These are phyloP conservation scores for Vitis hybrid DNA, from an alignment of 177 flowering plant species.

Conservation along the genomic window DNA sequence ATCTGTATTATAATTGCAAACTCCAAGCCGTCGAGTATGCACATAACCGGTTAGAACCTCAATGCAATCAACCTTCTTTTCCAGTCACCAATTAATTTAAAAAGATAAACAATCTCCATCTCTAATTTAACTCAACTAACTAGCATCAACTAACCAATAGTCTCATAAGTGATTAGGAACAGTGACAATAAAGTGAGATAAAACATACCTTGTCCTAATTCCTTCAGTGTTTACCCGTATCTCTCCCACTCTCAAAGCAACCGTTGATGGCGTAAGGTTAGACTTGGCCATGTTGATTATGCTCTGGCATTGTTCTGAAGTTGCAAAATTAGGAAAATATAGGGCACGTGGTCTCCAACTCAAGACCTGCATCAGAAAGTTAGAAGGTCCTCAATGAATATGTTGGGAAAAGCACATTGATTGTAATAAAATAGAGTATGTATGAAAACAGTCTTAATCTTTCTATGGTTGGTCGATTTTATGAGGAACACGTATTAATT, in stretches of 20 bases:
- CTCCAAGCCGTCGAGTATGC: too few species aligned
- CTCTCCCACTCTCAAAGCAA: conserved; percentile 83
- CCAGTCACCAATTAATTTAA: too few species aligned
- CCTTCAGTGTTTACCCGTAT: conserved; percentile 61
- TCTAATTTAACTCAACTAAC: too few species aligned
- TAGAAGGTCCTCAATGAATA: conserved; percentile 1
- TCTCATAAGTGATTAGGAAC: not conserved
- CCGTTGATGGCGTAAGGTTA: conserved; percentile 60
- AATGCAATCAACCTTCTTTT: too few species aligned
- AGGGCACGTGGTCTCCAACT: conserved; percentile 90
- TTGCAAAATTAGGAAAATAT: conserved; percentile 81
- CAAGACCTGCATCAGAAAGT: conserved; percentile 50
- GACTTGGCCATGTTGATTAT: conserved; percentile 58
- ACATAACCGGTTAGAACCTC: too few species aligned
- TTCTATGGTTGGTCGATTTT: too few species aligned
- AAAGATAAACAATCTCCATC: too few species aligned
- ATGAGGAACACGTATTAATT: too few species aligned
- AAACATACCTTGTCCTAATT: conserved; percentile 76
- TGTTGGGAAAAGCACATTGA: not conserved
- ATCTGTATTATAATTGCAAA: too few species aligned
- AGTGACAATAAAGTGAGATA: not conserved
- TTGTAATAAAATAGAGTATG: not conserved
- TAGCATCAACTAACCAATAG: too few species aligned
- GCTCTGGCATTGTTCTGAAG: conserved; percentile 63
- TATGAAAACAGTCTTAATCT: not conserved